phyloP scores from a whole-genome alignment of 108 stramenopile genomes.

The Cyclostephanos invisitatus region DNA sequence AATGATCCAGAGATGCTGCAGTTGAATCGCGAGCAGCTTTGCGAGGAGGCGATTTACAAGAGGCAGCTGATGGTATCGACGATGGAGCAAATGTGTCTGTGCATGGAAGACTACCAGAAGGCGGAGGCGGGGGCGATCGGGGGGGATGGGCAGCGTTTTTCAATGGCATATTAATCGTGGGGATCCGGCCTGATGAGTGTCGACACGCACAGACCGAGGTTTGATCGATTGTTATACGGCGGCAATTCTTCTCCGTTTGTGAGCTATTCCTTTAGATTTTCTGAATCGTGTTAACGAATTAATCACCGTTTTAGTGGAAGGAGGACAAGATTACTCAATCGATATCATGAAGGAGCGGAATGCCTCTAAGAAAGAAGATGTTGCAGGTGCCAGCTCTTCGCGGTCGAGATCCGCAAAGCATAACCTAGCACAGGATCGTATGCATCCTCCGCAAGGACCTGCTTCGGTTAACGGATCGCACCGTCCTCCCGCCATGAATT shows the following conservation, averaged over 20 bases:
- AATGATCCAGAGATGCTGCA: conserved; percentile 45
- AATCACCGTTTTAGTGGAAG: no score
- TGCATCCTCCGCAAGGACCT: conserved; percentile 34
- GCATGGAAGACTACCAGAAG: conserved; percentile 42
- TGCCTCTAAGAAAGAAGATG: conserved; percentile 39
- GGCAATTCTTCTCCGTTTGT: no score
- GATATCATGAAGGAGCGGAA: conserved; percentile 24
- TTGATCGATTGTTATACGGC: no score
- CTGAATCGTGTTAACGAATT: no score
- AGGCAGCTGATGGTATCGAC: conserved; percentile 29
- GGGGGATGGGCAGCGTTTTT: conserved; percentile 28
- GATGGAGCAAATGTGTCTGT: conserved; percentile 43
- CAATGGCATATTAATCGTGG: no score
- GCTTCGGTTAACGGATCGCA: conserved; percentile 50
- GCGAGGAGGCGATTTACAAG: conserved; percentile 41
- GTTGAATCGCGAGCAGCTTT: conserved; percentile 34
- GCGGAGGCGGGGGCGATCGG: conserved; percentile 36
- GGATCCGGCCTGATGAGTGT: no score
- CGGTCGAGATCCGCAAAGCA: no score
- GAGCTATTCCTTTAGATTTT: no score
- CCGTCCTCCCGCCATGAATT: conserved; percentile 53
- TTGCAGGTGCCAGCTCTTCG: no score
- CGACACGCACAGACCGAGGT: no score
- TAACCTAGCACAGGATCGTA: no score
- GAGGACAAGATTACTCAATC: neutral